Conservation (phyloP, 2,329 filamentous ascomycete genomes). For the Gliomastix tumulicola region DNA sequence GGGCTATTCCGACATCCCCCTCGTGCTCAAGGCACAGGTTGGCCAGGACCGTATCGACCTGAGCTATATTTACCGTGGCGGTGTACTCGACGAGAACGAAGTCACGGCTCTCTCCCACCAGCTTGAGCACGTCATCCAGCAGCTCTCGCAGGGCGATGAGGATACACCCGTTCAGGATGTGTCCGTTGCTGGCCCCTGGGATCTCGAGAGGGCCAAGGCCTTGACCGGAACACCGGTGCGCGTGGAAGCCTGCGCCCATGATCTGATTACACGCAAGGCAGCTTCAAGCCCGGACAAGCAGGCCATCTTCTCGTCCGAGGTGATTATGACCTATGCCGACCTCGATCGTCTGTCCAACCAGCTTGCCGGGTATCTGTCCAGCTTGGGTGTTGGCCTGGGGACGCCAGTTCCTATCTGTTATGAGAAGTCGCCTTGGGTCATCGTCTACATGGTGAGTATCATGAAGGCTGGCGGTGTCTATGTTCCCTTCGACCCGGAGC, state of each 20-base stretch:
- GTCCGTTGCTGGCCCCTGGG: conserved; percentile 2
- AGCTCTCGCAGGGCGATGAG: no score
- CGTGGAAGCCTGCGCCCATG: not conserved
- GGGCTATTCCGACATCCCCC: conserved; percentile 3
- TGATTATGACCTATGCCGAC: not conserved
- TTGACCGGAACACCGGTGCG: not conserved
- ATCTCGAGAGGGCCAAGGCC: conserved; percentile 1
- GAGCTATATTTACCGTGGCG: conserved; percentile 1
- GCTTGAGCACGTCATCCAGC: conserved; percentile 8
- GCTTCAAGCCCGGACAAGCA: no score
- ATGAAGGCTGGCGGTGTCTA: conserved; percentile 8
- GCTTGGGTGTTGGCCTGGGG: conserved; percentile 12
- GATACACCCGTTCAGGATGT: conserved; percentile 1
- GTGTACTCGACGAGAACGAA: not conserved
- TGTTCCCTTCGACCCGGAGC: conserved; percentile 7
- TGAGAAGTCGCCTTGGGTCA: not conserved
- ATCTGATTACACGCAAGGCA: no score
- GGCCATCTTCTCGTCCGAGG: not conserved
- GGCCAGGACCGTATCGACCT: not conserved
- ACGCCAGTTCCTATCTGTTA: conserved; percentile 3
- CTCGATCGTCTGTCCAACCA: not conserved
- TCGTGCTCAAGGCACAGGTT: not conserved
- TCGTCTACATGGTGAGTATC: conserved; percentile 5
- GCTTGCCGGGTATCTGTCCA: not conserved
- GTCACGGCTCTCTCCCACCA: conserved; percentile 3